Conservation (phyloP, 192 early-diverging fungal species). For the Coemansia sp. region DNA sequence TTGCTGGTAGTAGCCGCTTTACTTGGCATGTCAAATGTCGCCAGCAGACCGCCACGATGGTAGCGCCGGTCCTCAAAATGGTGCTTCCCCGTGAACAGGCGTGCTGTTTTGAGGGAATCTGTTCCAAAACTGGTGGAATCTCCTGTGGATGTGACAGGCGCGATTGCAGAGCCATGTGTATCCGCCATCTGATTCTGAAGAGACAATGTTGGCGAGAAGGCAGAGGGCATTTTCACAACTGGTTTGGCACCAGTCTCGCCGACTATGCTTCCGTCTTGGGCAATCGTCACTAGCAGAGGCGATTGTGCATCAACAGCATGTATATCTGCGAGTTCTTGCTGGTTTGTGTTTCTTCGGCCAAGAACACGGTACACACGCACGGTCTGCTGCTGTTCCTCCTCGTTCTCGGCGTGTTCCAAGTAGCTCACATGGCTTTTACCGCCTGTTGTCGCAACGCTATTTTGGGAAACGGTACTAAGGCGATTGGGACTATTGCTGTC, state of each 20-base stretch:
- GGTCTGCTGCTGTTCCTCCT: conserved; percentile 3
- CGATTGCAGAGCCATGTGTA: not conserved
- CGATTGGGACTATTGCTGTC: not conserved
- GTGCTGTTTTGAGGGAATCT: conserved; percentile 31
- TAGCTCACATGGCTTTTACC: not conserved
- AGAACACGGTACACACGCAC: conserved; percentile 23
- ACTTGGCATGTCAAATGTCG: not conserved
- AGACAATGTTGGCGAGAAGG: not conserved
- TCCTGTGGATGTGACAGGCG: conserved; percentile 3
- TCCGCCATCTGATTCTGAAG: not conserved
- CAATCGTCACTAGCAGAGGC: conserved; percentile 38
- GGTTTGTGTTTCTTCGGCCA: conserved; percentile 20
- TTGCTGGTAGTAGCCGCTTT: not conserved
- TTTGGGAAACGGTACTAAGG: not conserved
- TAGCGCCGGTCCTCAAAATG: conserved; percentile 6
- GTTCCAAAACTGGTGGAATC: conserved; percentile 13
- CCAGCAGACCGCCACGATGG: not conserved
- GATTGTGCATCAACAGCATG: conserved; percentile 15
- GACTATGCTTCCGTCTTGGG: conserved; percentile 38
- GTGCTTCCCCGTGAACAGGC: conserved; percentile 11
- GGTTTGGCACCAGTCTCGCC: conserved; percentile 6
- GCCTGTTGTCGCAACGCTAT: not conserved
- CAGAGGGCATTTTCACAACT: not conserved
- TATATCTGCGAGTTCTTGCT: conserved; percentile 2
- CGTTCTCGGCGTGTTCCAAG: not conserved